phyloP scores from a whole-genome alignment of 2,329 filamentous ascomycete genomes.

The Xylaria sp. region DNA sequence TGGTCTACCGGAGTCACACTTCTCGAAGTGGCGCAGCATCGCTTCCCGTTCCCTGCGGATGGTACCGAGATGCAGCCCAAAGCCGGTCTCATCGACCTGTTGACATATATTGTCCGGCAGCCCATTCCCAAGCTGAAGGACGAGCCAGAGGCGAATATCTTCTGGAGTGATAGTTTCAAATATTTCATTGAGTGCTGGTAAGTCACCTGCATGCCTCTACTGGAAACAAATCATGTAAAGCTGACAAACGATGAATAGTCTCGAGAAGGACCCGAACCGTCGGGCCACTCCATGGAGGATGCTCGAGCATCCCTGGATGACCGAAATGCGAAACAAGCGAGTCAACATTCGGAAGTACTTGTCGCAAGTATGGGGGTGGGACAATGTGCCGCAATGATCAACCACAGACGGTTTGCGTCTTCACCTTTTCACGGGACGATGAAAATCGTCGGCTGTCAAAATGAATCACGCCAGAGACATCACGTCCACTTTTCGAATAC shows the following conservation, averaged over 20 bases:
- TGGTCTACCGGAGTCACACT: conserved; percentile 97
- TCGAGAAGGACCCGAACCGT: conserved; percentile 85
- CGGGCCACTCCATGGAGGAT: conserved; percentile 96
- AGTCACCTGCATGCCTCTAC: conserved; percentile 36
- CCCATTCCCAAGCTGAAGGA: conserved; percentile 94
- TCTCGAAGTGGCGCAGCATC: conserved; percentile 97
- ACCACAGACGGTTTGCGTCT: not conserved
- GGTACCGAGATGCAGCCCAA: conserved; percentile 92
- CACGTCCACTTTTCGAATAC: not conserved
- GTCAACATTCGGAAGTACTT: conserved; percentile 97
- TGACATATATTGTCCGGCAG: conserved; percentile 96
- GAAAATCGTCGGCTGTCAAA: not conserved
- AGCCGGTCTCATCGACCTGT: conserved; percentile 85
- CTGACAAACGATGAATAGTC: conserved; percentile 45
- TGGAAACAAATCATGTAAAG: not conserved
- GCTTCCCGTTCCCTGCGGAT: conserved; percentile 96
- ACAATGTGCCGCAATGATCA: conserved; percentile 44
- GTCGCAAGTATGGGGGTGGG: conserved; percentile 95
- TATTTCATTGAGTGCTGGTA: conserved; percentile 99
- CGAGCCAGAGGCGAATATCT: conserved; percentile 80
- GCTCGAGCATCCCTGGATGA: conserved; percentile 98
- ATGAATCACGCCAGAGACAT: not conserved
- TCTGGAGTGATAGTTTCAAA: conserved; percentile 97
- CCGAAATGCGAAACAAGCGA: conserved; percentile 90
- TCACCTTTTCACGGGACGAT: not conserved